Evolutionary conservation across 2,329 filamentous ascomycete species (phyloP).

Genomic region (Neoascochyta sp.): DNA sequence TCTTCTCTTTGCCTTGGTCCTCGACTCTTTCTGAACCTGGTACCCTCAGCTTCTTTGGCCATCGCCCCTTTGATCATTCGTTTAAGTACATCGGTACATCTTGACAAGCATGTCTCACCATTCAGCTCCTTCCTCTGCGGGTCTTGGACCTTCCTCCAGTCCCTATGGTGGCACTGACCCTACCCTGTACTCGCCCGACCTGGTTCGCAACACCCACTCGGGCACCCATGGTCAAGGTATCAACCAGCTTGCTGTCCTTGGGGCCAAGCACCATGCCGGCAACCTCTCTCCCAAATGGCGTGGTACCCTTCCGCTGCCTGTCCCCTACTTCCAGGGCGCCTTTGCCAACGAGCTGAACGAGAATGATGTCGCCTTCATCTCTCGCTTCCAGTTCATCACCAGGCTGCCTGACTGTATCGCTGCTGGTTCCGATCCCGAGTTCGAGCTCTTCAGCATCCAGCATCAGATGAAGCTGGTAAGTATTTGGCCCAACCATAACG

Average conservation of each 20-base stretch:
- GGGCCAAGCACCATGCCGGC: constrained; percentile 6
- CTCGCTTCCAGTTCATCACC: constrained; percentile 23
- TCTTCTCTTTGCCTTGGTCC: constrained; percentile 14
- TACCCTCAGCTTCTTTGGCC: too few relatives aligned
- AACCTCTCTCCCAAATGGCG: constrained; percentile 8
- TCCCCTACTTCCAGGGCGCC: constrained; percentile 10
- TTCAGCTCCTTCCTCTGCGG: constrained; percentile 22
- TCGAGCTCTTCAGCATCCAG: constrained; percentile 22
- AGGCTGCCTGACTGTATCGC: constrained; percentile 17
- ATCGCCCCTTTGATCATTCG: constrained; percentile 10
- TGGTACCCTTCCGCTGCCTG: constrained; percentile 11
- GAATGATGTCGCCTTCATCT: constrained; percentile 17
- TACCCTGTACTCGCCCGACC: constrained; percentile 28
- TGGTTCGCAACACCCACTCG: constrained; percentile 13
- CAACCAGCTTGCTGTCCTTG: constrained; percentile 14
- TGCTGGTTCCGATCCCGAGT: constrained; percentile 22
- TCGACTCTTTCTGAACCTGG: constrained; percentile 14
- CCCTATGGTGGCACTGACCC: constrained; percentile 27
- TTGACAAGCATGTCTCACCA: constrained; percentile 29
- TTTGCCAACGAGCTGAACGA: constrained; percentile 29
- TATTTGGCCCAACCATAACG: constrained; percentile 4
- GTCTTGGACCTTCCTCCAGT: constrained; percentile 20
- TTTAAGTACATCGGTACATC: too few relatives aligned
- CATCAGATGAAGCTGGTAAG: constrained; percentile 30
- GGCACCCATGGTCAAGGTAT: constrained; percentile 3